These are phyloP conservation scores for Globisporangium ultimum DNA, from an alignment of 352 stramenopile species.

Conservation along the genomic window DNA sequence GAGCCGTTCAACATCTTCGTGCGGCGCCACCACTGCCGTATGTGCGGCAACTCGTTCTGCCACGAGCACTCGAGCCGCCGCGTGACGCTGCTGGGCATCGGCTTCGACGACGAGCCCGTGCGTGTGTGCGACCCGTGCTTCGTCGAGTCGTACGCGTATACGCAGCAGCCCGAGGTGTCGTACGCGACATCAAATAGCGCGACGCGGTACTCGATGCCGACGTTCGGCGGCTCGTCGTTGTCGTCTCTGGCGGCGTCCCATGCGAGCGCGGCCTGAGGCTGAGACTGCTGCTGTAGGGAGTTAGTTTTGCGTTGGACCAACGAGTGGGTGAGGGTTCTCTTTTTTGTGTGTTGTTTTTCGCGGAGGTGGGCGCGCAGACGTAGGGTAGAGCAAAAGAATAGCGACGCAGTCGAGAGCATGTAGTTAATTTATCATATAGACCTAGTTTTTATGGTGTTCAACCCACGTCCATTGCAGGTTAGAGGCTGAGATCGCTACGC, in stretches of 20 bases:
- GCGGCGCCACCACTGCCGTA: constrained; percentile 82
- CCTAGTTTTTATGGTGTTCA: too few relatives aligned
- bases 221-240: constrained; percentile 10
- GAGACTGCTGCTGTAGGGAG: too few relatives aligned
- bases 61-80: constrained; percentile 80
- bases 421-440: too few relatives aligned
- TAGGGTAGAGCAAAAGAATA: too few relatives aligned
- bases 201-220: constrained; percentile 6
- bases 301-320: too few relatives aligned
- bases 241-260: constrained; percentile 13
- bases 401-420: too few relatives aligned
- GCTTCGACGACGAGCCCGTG: constrained; percentile 80
- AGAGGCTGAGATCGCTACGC: too few relatives aligned
- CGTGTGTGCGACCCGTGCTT: constrained; percentile 88
- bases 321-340: too few relatives aligned
- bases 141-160: constrained; percentile 56
- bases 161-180: constrained; percentile 15
- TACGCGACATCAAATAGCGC: constrained; percentile 6
- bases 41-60: constrained; percentile 87
- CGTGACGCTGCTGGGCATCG: constrained; percentile 69
- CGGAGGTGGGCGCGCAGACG: too few relatives aligned
- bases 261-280: constrained; percentile 11
- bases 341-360: too few relatives aligned
- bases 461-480: too few relatives aligned
- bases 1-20: constrained; percentile 83